phyloP scores from a whole-genome alignment of 805 yeast species.

The Helenozyma rhizophorensis region DNA sequence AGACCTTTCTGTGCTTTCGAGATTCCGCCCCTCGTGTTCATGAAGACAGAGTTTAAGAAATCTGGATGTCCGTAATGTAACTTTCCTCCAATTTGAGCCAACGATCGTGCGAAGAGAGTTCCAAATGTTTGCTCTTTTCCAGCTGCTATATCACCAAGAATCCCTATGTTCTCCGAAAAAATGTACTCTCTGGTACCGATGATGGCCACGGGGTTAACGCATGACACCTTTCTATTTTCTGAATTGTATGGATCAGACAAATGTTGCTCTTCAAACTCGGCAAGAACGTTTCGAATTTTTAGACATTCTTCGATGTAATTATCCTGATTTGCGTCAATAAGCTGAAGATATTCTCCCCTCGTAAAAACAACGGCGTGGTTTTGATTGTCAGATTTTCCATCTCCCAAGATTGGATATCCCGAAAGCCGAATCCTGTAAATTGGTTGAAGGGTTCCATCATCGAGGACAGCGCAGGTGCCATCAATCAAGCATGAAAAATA shows the following conservation, averaged over 20 bases:
- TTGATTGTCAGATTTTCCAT: slow-evolving; percentile 82
- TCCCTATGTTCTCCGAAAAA: slow-evolving; percentile 77
- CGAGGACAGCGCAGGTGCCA: slow-evolving; percentile 33
- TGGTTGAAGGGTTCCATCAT: slow-evolving; percentile 49
- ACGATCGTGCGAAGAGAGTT: slow-evolving; percentile 74
- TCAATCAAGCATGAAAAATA: slow-evolving; percentile 76
- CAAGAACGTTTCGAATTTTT: slow-evolving; percentile 67
- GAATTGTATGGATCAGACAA: slow-evolving; percentile 72
- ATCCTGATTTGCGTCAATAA: slow-evolving; percentile 82
- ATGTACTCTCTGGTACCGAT: slow-evolving; percentile 82
- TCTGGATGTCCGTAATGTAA: slow-evolving; percentile 88
- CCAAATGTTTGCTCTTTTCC: slow-evolving; percentile 89
- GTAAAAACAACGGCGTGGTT: slow-evolving; percentile 70
- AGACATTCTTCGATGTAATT: slow-evolving; percentile 78
- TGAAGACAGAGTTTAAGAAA: slow-evolving; percentile 66
- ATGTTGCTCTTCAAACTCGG: slow-evolving; percentile 70
- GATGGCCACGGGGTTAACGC: slow-evolving; percentile 64
- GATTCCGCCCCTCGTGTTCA: slow-evolving; percentile 85
- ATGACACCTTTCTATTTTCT: slow-evolving; percentile 48
- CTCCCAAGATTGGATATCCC: slow-evolving; percentile 81
- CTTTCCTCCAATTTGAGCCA: slow-evolving; percentile 79
- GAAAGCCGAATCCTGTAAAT: slow-evolving; percentile 62
- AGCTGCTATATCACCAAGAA: slow-evolving; percentile 82
- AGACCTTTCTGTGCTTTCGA: slow-evolving; percentile 82
- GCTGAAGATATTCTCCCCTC: slow-evolving; percentile 77